phyloP scores from a whole-genome alignment of 139 green algal genomes.

The Gonium pectorale region DNA sequence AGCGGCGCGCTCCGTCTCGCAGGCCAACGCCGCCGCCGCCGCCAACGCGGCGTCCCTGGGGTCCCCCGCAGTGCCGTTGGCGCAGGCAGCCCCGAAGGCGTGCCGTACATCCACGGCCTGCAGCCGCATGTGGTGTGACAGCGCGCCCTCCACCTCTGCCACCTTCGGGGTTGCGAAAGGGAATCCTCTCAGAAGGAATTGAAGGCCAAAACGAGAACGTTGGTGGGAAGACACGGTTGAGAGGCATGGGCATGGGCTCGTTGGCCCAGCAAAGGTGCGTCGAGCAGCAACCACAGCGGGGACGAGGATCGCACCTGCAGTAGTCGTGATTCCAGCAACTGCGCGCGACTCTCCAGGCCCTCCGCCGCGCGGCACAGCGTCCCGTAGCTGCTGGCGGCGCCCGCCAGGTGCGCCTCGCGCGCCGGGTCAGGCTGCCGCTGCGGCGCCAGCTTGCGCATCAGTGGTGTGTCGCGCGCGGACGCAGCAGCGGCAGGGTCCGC shows the following conservation, averaged over 20 bases:
- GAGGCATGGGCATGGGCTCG: too few relatives aligned
- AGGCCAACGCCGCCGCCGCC: not conserved
- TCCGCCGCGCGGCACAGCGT: not conserved
- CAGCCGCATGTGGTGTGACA: constrained; percentile 1
- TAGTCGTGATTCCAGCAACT: not conserved
- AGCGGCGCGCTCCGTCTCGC: not conserved
- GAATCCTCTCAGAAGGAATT: too few relatives aligned
- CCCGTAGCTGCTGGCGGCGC: not conserved
- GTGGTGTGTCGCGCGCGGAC: not conserved
- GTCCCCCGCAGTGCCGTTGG: not conserved
- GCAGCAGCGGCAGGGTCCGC: too few relatives aligned
- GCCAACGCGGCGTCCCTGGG: not conserved
- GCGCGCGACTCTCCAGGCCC: not conserved
- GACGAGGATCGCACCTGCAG: too few relatives aligned
- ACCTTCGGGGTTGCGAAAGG: too few relatives aligned
- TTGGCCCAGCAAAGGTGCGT: too few relatives aligned
- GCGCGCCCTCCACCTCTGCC: not conserved
- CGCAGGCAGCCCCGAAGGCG: not conserved
- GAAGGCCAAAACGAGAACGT: too few relatives aligned
- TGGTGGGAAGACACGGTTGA: too few relatives aligned
- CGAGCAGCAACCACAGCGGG: too few relatives aligned
- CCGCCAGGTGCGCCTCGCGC: not conserved
- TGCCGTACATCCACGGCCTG: not conserved
- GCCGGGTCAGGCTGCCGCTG: not conserved
- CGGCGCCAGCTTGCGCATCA: constrained; percentile 22